These are phyloP conservation scores for Lantana camara DNA, from an alignment of 257 asterid species.

Conservation along the genomic window DNA sequence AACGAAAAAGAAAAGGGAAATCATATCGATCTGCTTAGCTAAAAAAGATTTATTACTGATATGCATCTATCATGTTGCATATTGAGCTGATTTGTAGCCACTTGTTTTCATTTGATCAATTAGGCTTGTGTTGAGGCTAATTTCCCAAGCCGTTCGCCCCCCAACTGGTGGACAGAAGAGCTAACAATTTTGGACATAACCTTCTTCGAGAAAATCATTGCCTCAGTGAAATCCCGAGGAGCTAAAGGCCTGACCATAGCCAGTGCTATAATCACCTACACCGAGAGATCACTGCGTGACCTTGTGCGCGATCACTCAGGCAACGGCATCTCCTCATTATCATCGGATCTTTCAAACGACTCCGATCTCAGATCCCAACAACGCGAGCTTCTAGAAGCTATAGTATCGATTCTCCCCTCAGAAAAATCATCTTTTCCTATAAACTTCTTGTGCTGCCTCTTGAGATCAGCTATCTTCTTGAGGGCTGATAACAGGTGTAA, in stretches of 20 bases:
- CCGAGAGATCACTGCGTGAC: constrained; percentile 73
- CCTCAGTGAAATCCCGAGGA: constrained; percentile 68
- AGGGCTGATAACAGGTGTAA: constrained; percentile 57
- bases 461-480: constrained; percentile 77
- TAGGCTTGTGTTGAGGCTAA: constrained; percentile 95
- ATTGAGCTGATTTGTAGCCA: background rate
- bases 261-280: constrained; percentile 79
- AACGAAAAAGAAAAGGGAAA: no score
- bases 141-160: constrained; percentile 94
- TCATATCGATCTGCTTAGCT: no score
- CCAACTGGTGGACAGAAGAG: constrained; percentile 99
- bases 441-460: constrained; percentile 84
- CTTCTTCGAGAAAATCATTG: constrained; percentile 64
- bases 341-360: constrained; percentile 29
- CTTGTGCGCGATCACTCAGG: constrained; percentile 86
- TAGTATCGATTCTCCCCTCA: constrained; percentile 61
- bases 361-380: constrained; percentile 55
- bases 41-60: background rate
- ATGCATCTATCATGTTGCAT: background rate
- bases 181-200: constrained; percentile 61
- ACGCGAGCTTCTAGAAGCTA: constrained; percentile 66
- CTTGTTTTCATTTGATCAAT: background rate
- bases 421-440: constrained; percentile 81
- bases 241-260: constrained; percentile 79
- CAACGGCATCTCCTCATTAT: constrained; percentile 32